Conservation (phyloP, 495 filamentous ascomycete species). For the Aspergillus saccharolyticus region DNA sequence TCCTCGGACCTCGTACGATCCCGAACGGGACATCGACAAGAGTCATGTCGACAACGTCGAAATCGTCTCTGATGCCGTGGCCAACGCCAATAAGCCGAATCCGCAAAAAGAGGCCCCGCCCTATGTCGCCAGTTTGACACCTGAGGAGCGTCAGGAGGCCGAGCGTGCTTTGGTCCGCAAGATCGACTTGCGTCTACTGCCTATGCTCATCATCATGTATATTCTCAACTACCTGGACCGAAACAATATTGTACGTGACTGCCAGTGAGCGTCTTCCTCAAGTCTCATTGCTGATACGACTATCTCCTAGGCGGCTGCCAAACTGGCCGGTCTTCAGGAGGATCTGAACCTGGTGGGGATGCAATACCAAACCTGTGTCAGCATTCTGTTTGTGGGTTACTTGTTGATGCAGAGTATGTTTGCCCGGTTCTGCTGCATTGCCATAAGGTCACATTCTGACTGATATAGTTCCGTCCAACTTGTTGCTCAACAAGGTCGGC, state of each 20-base stretch:
- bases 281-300: not conserved
- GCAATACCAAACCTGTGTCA: constrained; percentile 57
- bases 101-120: constrained; percentile 41
- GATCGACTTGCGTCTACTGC: constrained; percentile 58
- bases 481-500: constrained; percentile 45
- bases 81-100: constrained; percentile 29
- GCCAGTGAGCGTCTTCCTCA: not conserved
- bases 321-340: constrained; percentile 47
- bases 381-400: constrained; percentile 71
- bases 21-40: constrained; percentile 43
- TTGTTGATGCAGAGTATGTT: constrained; percentile 45
- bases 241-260: constrained; percentile 47
- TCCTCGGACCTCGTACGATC: constrained; percentile 19
- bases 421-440: no score
- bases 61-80: constrained; percentile 19
- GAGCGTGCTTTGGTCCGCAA: constrained; percentile 55
- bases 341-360: constrained; percentile 44
- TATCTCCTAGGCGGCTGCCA: constrained; percentile 35
- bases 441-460: not conserved
- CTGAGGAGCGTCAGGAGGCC: constrained; percentile 42
- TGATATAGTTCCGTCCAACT: constrained; percentile 33
- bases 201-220: constrained; percentile 66
- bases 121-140: constrained; percentile 45
- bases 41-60: constrained; percentile 59
- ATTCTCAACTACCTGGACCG: constrained; percentile 80